Evolutionary conservation across 2,329 filamentous ascomycete species (phyloP).

Genomic region (Graphiopsis chlorocephala): DNA sequence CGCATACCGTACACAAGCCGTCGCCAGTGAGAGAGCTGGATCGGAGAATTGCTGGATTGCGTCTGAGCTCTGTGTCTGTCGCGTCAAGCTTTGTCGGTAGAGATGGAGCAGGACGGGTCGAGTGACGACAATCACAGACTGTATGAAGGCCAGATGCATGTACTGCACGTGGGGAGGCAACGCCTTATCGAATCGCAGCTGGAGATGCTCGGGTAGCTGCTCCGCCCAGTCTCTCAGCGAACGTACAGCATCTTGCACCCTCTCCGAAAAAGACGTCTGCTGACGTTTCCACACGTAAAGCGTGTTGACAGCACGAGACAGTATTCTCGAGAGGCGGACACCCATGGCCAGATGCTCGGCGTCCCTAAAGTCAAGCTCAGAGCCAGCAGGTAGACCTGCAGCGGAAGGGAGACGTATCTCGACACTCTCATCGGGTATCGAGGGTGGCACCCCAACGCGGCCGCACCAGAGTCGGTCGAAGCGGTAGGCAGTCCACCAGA

Average conservation of each 20-base stretch:
- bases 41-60: constrained; percentile 20
- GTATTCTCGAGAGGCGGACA: constrained; percentile 39
- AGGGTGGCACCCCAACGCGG: constrained; percentile 35
- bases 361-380: constrained; percentile 34
- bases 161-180: constrained; percentile 23
- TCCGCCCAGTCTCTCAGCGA: constrained; percentile 39
- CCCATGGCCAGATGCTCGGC: constrained; percentile 40
- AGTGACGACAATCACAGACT: constrained; percentile 35
- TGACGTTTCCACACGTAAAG: constrained; percentile 33
- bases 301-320: constrained; percentile 28
- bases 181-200: constrained; percentile 30
- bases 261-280: constrained; percentile 33
- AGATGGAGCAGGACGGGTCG: constrained; percentile 36
- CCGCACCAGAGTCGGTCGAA: constrained; percentile 36
- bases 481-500: constrained; percentile 38
- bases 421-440: constrained; percentile 36
- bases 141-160: constrained; percentile 38
- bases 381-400: constrained; percentile 28
- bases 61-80: not conserved
- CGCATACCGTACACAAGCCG: constrained; percentile 47
- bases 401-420: constrained; percentile 44
- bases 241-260: constrained; percentile 38
- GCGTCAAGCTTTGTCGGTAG: constrained; percentile 21
- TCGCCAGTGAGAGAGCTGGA: constrained; percentile 40
- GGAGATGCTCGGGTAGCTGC: constrained; percentile 34